Conservation (phyloP, 2,329 filamentous ascomycete genomes). For the Xylariaceae sp. region DNA sequence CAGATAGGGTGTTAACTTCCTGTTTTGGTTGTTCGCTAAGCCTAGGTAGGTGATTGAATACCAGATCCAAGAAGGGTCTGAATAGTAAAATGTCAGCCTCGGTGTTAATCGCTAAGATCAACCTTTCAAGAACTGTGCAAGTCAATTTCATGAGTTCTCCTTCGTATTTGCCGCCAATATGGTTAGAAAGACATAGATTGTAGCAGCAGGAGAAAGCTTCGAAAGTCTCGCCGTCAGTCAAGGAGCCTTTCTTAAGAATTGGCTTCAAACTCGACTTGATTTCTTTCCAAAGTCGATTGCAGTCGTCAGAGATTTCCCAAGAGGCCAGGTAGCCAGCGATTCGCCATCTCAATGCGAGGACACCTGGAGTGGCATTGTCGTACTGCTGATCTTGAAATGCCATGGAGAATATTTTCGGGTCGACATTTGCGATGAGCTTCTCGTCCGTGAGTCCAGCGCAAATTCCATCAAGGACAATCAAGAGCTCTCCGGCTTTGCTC, state of each 20-base stretch:
- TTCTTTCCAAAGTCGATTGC: constrained; percentile 35
- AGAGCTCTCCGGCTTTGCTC: constrained; percentile 34
- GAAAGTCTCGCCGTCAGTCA: constrained; percentile 33
- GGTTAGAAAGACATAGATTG: constrained; percentile 37
- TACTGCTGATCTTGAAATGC: constrained; percentile 35
- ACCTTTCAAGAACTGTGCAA: constrained; percentile 32
- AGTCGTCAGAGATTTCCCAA: constrained; percentile 36
- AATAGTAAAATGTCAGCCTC: constrained; percentile 21
- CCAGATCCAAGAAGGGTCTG: constrained; percentile 31
- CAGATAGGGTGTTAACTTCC: constrained; percentile 26
- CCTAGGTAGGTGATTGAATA: constrained; percentile 35
- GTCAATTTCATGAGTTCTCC: constrained; percentile 34
- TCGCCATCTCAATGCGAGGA: constrained; percentile 40
- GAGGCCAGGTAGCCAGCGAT: constrained; percentile 36
- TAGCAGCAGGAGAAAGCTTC: constrained; percentile 41
- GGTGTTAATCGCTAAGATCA: constrained; percentile 28
- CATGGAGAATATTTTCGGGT: constrained; percentile 42
- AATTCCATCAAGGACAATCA: constrained; percentile 48
- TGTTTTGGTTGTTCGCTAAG: constrained; percentile 33
- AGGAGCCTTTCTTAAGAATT: constrained; percentile 33
- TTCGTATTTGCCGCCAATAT: constrained; percentile 36
- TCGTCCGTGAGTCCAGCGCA: constrained; percentile 44
- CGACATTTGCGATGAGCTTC: constrained; percentile 39
- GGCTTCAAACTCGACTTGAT: constrained; percentile 33
- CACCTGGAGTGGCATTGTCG: constrained; percentile 30